These are phyloP conservation scores for Penicillium hesseltinei DNA, from an alignment of 2,329 filamentous ascomycete genomes.

Conservation along the genomic window DNA sequence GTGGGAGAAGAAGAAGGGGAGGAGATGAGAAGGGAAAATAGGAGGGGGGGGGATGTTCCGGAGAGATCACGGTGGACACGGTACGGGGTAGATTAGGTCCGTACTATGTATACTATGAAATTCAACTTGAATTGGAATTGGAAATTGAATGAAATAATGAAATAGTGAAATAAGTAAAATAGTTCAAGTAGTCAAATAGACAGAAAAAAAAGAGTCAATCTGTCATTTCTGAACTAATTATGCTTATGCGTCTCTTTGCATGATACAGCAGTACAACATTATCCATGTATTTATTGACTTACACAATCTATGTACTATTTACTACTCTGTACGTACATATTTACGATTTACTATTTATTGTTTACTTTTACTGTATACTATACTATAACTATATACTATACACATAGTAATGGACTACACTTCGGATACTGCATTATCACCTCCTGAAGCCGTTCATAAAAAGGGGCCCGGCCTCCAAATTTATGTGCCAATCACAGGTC, in stretches of 20 bases:
- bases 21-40: slow-evolving; percentile 23
- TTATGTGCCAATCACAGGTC: slow-evolving; percentile 8
- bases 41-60: slow-evolving; percentile 8
- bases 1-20: slow-evolving; percentile 14
- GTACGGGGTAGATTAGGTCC: slow-evolving; percentile 28
- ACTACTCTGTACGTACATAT: too few species aligned
- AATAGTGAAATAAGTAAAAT: background rate
- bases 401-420: too few species aligned
- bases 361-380: background rate
- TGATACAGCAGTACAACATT: slow-evolving; percentile 1
- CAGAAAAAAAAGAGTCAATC: background rate
- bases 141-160: background rate
- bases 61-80: slow-evolving; percentile 15
- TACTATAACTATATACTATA: background rate
- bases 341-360: background rate
- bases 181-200: background rate
- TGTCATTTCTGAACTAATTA: background rate
- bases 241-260: slow-evolving; percentile 6
- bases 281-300: background rate
- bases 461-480: slow-evolving; percentile 5
- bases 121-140: background rate
- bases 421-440: background rate
- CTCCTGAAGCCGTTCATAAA: slow-evolving; percentile 7
- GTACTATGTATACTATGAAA: background rate
- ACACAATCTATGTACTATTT: background rate